A percentile compares a stretch with the other conserved stretches of the same genome.
Conservation (phyloP, 2,329 filamentous ascomycete genomes). For the Aciculosporium take region DNA sequence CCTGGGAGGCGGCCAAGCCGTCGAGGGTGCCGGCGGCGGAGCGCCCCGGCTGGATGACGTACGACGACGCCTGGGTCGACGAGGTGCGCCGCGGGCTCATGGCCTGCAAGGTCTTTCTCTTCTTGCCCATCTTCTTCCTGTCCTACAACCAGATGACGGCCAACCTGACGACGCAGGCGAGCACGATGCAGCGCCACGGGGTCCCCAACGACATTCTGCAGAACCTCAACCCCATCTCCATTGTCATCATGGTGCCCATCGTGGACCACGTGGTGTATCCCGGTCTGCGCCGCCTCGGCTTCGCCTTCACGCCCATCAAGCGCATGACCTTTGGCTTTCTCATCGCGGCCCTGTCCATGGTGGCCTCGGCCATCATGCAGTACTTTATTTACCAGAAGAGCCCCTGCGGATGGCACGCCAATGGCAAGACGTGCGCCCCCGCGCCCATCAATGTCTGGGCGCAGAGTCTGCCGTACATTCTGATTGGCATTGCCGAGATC, state of each 20-base stretch:
- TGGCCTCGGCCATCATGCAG: slow-evolving; percentile 41
- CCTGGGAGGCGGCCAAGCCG: slow-evolving; percentile 59
- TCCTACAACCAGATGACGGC: slow-evolving; percentile 46
- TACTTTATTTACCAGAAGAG: slow-evolving; percentile 50
- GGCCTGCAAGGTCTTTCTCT: slow-evolving; percentile 58
- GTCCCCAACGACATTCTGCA: slow-evolving; percentile 66
- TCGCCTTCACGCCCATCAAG: slow-evolving; percentile 62
- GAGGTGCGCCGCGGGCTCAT: slow-evolving; percentile 57
- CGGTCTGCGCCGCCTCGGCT: slow-evolving; percentile 43
- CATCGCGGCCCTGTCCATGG: slow-evolving; percentile 47
- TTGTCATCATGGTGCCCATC: slow-evolving; percentile 62
- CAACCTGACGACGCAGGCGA: slow-evolving; percentile 49
- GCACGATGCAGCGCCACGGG: slow-evolving; percentile 51
- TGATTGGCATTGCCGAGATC: slow-evolving; percentile 38
- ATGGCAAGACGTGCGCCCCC: slow-evolving; percentile 29
- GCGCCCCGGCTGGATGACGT: slow-evolving; percentile 63
- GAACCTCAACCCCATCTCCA: slow-evolving; percentile 61
- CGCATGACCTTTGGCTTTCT: slow-evolving; percentile 59
- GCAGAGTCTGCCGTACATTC: slow-evolving; percentile 36
- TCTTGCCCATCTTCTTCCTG: slow-evolving; percentile 50
- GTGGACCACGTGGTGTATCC: slow-evolving; percentile 59
- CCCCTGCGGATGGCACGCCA: slow-evolving; percentile 43
- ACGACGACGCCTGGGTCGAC: slow-evolving; percentile 73
- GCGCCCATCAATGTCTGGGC: slow-evolving; percentile 53
- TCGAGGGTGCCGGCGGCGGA: slow-evolving; percentile 39